Conservation (phyloP, 2,329 filamentous ascomycete genomes). For the Fusarium mundagurra region DNA sequence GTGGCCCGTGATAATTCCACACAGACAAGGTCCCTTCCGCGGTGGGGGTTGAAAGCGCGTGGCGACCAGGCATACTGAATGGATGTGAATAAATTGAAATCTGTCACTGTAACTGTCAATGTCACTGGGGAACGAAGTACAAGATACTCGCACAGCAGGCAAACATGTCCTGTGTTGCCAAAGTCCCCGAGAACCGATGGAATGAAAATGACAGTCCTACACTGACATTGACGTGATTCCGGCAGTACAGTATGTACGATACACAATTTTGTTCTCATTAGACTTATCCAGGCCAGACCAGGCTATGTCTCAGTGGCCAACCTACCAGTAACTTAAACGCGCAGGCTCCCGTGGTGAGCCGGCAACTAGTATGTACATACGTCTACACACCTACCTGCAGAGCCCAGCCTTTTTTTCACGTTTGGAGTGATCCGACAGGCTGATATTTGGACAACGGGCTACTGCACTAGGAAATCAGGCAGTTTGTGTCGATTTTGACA, state of each 20-base stretch:
- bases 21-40: constrained; percentile 13
- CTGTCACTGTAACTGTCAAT: background rate
- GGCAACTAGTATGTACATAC: background rate
- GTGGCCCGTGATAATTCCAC: constrained; percentile 1
- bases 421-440: constrained; percentile 32
- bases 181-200: constrained; percentile 18
- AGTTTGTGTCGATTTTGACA: constrained; percentile 24
- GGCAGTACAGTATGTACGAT: constrained; percentile 12
- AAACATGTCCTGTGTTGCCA: background rate
- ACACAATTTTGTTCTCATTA: constrained; percentile 24
- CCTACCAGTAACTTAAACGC: constrained; percentile 5
- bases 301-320: constrained; percentile 3
- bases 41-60: constrained; percentile 32
- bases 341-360: constrained; percentile 25
- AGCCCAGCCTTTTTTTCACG: constrained; percentile 28
- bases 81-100: background rate
- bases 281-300: constrained; percentile 3
- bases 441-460: constrained; percentile 12
- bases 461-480: constrained; percentile 25
- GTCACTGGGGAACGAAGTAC: constrained; percentile 20
- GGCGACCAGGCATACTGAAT: constrained; percentile 10
- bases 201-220: background rate
- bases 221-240: constrained; percentile 18
- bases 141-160: constrained; percentile 20
- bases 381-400: constrained; percentile 16